phyloP scores from a whole-genome alignment of 78 protist genomes.

The Speleostelium caveatum region DNA sequence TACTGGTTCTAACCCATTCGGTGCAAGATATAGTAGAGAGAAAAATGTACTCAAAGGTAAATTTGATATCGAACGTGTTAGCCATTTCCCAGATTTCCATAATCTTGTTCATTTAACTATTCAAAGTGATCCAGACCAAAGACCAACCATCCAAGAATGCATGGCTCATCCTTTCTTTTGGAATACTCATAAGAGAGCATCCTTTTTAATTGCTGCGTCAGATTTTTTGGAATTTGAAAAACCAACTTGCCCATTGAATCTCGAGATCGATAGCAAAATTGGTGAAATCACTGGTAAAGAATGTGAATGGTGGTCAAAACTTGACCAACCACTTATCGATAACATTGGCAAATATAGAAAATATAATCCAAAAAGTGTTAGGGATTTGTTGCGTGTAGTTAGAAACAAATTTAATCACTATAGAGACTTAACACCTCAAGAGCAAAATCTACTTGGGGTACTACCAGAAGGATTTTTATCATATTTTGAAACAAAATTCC shows the following conservation, averaged over 20 bases:
- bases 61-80: conserved; percentile 25
- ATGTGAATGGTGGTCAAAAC: conserved; percentile 45
- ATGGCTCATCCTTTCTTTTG: conserved; percentile 88
- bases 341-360: conserved; percentile 79
- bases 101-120: conserved; percentile 23
- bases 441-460: conserved; percentile 71
- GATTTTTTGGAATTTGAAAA: conserved; percentile 79
- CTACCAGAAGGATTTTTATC: conserved; percentile 85
- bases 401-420: conserved; percentile 88
- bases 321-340: conserved; percentile 69
- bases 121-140: conserved; percentile 28
- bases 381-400: conserved; percentile 86
- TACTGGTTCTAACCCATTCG: conserved; percentile 90
- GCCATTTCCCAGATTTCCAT: conserved; percentile 29
- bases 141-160: conserved; percentile 46
- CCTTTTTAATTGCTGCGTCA: conserved; percentile 82
- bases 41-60: conserved; percentile 76
- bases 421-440: conserved; percentile 67
- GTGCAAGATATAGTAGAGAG: conserved; percentile 82
- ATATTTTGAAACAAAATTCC: conserved; percentile 78
- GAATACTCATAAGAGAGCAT: conserved; percentile 47
- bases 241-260: conserved; percentile 23
- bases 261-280: conserved; percentile 31
- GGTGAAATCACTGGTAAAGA: conserved; percentile 3
- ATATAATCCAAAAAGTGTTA: conserved; percentile 58